Conservation (phyloP, 495 filamentous ascomycete species). For the Tricharina praecox region DNA sequence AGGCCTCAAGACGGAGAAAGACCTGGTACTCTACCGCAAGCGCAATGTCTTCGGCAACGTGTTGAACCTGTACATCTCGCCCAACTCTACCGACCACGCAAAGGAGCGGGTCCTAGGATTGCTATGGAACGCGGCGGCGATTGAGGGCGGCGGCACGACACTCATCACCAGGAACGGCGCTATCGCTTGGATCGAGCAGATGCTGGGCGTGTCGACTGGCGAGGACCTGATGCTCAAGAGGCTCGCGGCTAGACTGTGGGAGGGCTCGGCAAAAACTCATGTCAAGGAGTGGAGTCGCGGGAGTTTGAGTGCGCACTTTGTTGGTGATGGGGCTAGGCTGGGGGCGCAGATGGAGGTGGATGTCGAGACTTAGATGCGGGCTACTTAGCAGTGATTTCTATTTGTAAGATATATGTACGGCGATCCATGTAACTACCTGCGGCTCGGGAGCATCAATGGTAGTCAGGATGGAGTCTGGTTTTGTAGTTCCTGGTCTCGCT, state of each 20-base stretch:
- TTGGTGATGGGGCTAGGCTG: not conserved
- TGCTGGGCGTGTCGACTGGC: constrained; percentile 29
- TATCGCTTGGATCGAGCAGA: constrained; percentile 58
- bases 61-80: constrained; percentile 51
- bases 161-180: constrained; percentile 71
- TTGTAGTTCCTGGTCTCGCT: no score
- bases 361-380: no score
- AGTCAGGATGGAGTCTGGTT: no score
- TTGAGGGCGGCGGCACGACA: constrained; percentile 67
- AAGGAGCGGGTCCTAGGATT: constrained; percentile 55
- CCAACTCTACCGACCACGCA: constrained; percentile 40
- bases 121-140: constrained; percentile 51
- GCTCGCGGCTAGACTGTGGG: constrained; percentile 45
- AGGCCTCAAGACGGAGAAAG: constrained; percentile 45
- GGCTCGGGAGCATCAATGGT: no score
- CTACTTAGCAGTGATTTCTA: no score
- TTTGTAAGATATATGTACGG: no score
- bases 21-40: constrained; percentile 70
- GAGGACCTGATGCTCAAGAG: constrained; percentile 39
- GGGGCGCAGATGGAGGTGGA: no score
- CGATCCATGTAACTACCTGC: no score
- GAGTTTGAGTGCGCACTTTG: constrained; percentile 6
- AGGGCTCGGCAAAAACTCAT: constrained; percentile 25
- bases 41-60: constrained; percentile 64
- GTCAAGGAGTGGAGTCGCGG: constrained; percentile 24